Conservation (phyloP, 768 basidiomycete genomes). For the Trametes sanguinea region DNA sequence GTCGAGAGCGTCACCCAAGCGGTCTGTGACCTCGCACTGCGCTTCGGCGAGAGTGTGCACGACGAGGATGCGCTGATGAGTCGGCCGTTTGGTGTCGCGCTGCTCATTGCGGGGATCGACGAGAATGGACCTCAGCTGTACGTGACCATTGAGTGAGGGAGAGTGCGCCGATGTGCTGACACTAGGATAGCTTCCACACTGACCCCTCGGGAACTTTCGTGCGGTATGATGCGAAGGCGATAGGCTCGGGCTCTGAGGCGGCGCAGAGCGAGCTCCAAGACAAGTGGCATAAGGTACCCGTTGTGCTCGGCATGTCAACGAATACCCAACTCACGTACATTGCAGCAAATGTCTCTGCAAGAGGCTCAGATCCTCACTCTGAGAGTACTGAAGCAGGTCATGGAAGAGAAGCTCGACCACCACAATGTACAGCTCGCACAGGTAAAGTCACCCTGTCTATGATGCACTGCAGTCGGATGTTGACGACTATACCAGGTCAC, state of each 20-base stretch:
- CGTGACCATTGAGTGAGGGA: slow-evolving; percentile 32
- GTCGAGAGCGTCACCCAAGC: slow-evolving; percentile 99
- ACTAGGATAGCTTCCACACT: slow-evolving; percentile 77
- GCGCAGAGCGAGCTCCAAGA: slow-evolving; percentile 97
- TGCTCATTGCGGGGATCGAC: slow-evolving; percentile 96
- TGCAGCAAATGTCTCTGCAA: slow-evolving; percentile 86
- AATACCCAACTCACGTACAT: background rate
- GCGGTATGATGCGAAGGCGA: slow-evolving; percentile 96
- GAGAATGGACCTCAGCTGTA: slow-evolving; percentile 95
- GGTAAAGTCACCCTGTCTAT: slow-evolving; percentile 44
- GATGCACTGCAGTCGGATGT: background rate
- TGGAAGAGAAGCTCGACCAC: slow-evolving; percentile 99
- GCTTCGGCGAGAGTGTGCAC: slow-evolving; percentile 98
- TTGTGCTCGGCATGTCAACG: background rate
- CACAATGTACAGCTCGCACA: slow-evolving; percentile 98
- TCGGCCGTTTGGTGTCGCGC: slow-evolving; percentile 95
- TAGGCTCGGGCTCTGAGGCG: slow-evolving; percentile 96
- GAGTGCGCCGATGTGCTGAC: background rate
- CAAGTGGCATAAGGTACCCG: slow-evolving; percentile 87
- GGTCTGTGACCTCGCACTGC: slow-evolving; percentile 93
- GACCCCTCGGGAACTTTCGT: slow-evolving; percentile 98
- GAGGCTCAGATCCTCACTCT: slow-evolving; percentile 89
- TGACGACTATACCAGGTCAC: slow-evolving; percentile 62
- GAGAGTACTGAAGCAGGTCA: slow-evolving; percentile 95
- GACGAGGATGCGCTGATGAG: slow-evolving; percentile 99